Conservation (phyloP, 1,284 basidiomycete genomes). For the Rhodotorula sp. region DNA sequence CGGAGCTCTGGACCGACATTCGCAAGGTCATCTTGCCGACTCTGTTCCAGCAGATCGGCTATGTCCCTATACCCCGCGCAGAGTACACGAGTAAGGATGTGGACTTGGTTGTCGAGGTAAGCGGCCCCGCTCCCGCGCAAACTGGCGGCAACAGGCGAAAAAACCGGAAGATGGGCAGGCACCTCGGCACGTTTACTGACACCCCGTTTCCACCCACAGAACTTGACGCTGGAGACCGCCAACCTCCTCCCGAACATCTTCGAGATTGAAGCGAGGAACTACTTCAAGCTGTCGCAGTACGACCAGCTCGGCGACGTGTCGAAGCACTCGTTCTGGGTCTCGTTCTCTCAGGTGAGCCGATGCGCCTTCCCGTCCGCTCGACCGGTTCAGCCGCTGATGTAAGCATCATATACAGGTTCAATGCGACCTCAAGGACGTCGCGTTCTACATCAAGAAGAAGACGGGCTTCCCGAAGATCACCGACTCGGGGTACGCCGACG, state of each 20-base stretch:
- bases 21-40: constrained; percentile 76
- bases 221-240: constrained; percentile 56
- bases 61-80: constrained; percentile 80
- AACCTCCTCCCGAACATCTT: constrained; percentile 76
- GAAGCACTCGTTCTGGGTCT: constrained; percentile 41
- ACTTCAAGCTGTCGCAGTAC: constrained; percentile 78
- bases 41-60: constrained; percentile 72
- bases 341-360: neutral
- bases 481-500: constrained; percentile 90
- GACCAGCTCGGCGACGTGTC: constrained; percentile 52
- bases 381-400: constrained; percentile 50
- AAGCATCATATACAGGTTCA: constrained; percentile 74
- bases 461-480: constrained; percentile 72
- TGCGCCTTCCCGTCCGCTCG: neutral
- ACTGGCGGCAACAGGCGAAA: too few species aligned
- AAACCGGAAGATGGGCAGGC: too few species aligned
- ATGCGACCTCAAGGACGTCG: constrained; percentile 88
- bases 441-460: constrained; percentile 60
- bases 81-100: constrained; percentile 85
- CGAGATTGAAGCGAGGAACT: constrained; percentile 72
- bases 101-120: constrained; percentile 77
- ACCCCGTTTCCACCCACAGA: neutral
- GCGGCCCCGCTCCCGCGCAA: too few species aligned
- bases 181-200: neutral
- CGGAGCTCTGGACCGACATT: constrained; percentile 77